Base-by-base conservation (phyloP, 139 green algal genomes). In the Auxenochlorella protothecoides region DNA sequence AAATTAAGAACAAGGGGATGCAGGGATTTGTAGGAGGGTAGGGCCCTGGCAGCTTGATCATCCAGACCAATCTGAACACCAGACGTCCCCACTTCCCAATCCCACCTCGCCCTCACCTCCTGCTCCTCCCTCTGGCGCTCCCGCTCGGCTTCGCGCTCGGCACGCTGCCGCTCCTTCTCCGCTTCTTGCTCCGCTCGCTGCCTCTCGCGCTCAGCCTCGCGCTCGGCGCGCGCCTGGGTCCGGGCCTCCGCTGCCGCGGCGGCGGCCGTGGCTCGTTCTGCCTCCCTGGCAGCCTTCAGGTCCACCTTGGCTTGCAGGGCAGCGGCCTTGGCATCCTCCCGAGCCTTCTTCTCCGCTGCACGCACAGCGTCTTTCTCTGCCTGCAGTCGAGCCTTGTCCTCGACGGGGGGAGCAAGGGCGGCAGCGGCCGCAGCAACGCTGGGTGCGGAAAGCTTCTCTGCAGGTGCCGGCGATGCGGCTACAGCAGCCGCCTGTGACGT, bases 341-440 rank as follows among this genome's bases (percentile, higher is more conserved):
- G 56, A 5, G 63, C 65, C 51, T 51, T 72, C 53, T 68, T 74
- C 12, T 74, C 72, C 8, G 63, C 60, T n/a, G 68, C 66, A 55
- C 52, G 66, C 13, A 15, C 63, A 60, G 68, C 76, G 44, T 81
- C 76, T 57, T 78, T 81, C 64, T 78, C 69, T 7, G 70, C 76
- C 65, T 67, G 59, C 14, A 59, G 7, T n/a, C 68, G 60, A 68
- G 74, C 71, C 55, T 55, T 66, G 9, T 55, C 27, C 62, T 60
- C 63, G 10, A 55, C 66, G 3, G 65, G 27, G 27, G 27, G 27
- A 44, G 27, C 27, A 44, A 44, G 27, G 27, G 27, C 27, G 27
- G 27, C 27, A 44, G 27, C 27, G 27, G 27, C 27, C 1, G 27
- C 27, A 44, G 27, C 27, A 44, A 1, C 27, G 1, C 27, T 44